Evolutionary conservation across 257 asterid genomes (phyloP), one percentile per base, ranked within the genome.

Genomic region (Salvia hispanica): DNA sequence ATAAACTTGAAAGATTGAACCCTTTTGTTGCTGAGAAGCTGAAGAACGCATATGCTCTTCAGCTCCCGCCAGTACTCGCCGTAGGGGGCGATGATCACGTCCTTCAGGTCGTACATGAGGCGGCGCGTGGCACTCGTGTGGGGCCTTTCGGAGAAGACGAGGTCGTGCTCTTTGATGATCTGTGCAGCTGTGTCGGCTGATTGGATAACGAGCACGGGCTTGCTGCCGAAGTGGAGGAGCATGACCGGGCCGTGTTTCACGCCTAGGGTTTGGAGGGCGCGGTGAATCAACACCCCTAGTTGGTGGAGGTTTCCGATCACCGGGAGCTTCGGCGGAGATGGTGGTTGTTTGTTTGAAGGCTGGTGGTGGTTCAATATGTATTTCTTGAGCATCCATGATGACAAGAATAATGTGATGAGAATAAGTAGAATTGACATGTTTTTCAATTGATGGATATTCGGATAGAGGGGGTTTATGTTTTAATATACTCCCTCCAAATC

Each of bases 11-110:
- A 82, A 1, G 77, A 81, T 9, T 62, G 72, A n/a, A 83, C 91
- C 78, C 77, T 67, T 46, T 72, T 84, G 75, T 47, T 70, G 46
- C 80, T 81, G 5, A 86, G 45, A 5, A 86, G 83, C 16, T 86
- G 89, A 52, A 81, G 77, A 2, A 85, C 50, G 15, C 75, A 72
- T 9, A 85, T 57, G 64, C 83, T 65, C 64, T 69, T 79, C 57
- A 86, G 0, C 13, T 68, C 75, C 72, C 84, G 77, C 89, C 87
- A 83, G 9, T 77, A 79, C 18, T 83, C 86, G 1, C 87, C 83
- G 10, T 83, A 79, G 0, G 87, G 83, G 0, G 86, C 59, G 13
- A 76, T 56, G 0, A 73, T 42, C 15, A 83, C 33, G 12, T 78
- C 85, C 51, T 46, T 81, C 0, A 52, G 13, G 50, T 69, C 73